Evolutionary conservation across 225 moss, liverwort and hornwort genomes (phyloP).

Genomic region (Straminergon stramineum): DNA sequence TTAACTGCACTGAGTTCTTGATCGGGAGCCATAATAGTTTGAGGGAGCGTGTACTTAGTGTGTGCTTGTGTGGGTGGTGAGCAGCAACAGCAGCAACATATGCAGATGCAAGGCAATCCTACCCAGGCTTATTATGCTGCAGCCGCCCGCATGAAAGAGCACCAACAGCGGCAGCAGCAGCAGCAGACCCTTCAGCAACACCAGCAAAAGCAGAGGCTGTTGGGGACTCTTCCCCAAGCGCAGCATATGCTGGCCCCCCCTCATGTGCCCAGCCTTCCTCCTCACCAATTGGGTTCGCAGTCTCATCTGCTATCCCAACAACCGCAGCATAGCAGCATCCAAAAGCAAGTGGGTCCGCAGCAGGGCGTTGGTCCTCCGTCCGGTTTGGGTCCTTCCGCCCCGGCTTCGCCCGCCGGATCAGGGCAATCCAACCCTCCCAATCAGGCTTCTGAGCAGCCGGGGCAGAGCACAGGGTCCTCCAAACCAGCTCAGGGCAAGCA

Average conservation of each 20-base stretch:
- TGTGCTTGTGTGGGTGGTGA: not conserved
- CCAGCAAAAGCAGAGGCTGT: slow-evolving; percentile 27
- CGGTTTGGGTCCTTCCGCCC: slow-evolving; percentile 1
- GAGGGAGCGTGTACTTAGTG: not conserved
- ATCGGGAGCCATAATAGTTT: not conserved
- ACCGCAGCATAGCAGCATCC: not conserved
- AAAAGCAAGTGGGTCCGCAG: slow-evolving; percentile 12
- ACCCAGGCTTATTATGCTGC: slow-evolving; percentile 20
- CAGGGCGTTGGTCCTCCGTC: slow-evolving; percentile 4
- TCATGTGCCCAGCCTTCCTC: not conserved
- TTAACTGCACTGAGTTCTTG: not conserved
- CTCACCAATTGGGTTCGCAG: slow-evolving; percentile 15
- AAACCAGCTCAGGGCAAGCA: slow-evolving; percentile 26
- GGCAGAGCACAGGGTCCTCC: slow-evolving; percentile 3
- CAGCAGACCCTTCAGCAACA: slow-evolving; percentile 28
- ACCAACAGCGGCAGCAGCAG: slow-evolving; percentile 13
- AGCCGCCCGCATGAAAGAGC: slow-evolving; percentile 18
- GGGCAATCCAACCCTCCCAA: slow-evolving; percentile 6
- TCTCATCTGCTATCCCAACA: slow-evolving; percentile 23
- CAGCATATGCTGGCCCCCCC: slow-evolving; percentile 27
- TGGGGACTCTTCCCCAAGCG: slow-evolving; percentile 12
- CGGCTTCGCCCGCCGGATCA: slow-evolving; percentile 10
- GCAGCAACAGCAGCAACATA: slow-evolving; percentile 6
- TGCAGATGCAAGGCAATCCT: slow-evolving; percentile 21
- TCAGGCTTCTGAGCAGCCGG: slow-evolving; percentile 2